phyloP scores from a whole-genome alignment of 2,329 filamentous ascomycete genomes.

The Aspergillus latus region DNA sequence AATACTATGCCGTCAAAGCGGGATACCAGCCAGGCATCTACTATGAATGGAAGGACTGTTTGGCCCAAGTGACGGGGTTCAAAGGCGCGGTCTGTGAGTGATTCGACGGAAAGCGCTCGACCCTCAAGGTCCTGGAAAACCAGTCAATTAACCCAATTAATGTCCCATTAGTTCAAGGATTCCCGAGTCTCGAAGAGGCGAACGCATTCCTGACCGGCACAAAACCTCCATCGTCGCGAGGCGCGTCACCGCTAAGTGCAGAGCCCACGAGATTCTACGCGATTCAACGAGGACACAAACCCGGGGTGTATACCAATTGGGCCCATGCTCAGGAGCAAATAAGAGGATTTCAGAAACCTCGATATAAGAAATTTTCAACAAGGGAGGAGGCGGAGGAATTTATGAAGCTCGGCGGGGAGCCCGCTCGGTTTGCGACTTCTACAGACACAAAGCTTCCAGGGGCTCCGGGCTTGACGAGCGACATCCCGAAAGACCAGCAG shows the following conservation, averaged over 20 bases:
- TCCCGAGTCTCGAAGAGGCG: slow-evolving; percentile 71
- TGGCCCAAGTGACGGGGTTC: slow-evolving; percentile 61
- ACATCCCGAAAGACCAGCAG: slow-evolving; percentile 45
- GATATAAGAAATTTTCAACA: slow-evolving; percentile 68
- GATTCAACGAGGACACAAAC: slow-evolving; percentile 57
- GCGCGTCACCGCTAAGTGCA: slow-evolving; percentile 36
- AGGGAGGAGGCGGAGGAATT: slow-evolving; percentile 75
- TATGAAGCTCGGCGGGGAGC: slow-evolving; percentile 51
- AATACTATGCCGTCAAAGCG: slow-evolving; percentile 64
- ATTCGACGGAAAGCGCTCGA: neutral
- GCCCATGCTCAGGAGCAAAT: slow-evolving; percentile 70
- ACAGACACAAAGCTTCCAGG: slow-evolving; percentile 35
- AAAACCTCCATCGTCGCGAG: slow-evolving; percentile 39
- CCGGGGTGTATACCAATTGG: slow-evolving; percentile 68
- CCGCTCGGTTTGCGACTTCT: slow-evolving; percentile 27
- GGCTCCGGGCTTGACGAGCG: slow-evolving; percentile 41
- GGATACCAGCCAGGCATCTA: slow-evolving; percentile 64
- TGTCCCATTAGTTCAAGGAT: slow-evolving; percentile 69
- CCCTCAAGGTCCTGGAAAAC: neutral
- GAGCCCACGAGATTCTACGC: slow-evolving; percentile 58
- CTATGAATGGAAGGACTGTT: slow-evolving; percentile 62
- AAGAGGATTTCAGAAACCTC: slow-evolving; percentile 66
- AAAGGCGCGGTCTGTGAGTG: slow-evolving; percentile 68
- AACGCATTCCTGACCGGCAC: slow-evolving; percentile 70
- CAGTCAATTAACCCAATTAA: neutral